These are phyloP conservation scores for Rhododendron griersonianum DNA, from an alignment of 148 eudicot species.

Conservation along the genomic window DNA sequence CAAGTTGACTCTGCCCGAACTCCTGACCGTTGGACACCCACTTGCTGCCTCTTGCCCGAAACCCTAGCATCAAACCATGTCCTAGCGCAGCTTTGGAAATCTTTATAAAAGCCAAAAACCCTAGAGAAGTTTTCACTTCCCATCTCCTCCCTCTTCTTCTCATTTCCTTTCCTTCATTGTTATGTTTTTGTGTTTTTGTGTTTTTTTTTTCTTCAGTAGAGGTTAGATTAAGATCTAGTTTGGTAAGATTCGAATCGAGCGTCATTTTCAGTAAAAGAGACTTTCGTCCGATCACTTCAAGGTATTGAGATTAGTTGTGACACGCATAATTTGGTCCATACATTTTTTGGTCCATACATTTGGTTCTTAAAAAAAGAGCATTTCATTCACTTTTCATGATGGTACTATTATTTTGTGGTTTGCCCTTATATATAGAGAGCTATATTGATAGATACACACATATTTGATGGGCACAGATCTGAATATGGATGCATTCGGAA, in stretches of 20 bases:
- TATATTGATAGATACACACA: neutral
- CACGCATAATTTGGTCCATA: neutral
- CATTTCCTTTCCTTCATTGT: neutral
- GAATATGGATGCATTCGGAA: no score
- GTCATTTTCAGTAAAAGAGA: neutral
- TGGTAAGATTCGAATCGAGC: neutral
- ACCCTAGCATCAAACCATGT: neutral
- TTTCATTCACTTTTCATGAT: neutral
- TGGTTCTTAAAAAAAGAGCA: neutral
- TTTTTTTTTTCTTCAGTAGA: neutral
- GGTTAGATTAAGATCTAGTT: neutral
- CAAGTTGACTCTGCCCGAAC: neutral
- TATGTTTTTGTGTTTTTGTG: neutral
- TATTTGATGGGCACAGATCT: neutral
- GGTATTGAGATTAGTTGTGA: neutral
- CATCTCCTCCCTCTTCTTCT: neutral
- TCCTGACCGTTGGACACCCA: neutral
- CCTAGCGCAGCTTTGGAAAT: neutral
- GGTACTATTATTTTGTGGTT: neutral
- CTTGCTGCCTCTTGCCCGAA: neutral
- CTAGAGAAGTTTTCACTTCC: neutral
- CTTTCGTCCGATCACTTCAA: neutral
- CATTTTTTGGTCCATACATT: neutral
- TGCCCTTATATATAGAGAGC: neutral
- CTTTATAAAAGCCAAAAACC: slow-evolving; percentile 3